phyloP scores from a whole-genome alignment of 495 filamentous ascomycete species.

The Apiosordaria backusii region DNA sequence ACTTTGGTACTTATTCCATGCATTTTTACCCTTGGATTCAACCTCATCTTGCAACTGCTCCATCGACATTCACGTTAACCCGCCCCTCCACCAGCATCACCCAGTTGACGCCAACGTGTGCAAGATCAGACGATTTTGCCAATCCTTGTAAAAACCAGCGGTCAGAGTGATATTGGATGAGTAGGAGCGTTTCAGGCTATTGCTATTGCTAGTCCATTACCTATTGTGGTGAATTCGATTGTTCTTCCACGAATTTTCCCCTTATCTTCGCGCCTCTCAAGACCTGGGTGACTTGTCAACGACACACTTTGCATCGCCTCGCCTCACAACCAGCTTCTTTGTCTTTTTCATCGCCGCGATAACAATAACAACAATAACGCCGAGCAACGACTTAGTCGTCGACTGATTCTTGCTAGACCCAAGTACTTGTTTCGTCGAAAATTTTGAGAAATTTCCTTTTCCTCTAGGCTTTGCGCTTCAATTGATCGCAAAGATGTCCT shows the following conservation, averaged over 20 bases:
- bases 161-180: background rate
- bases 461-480: background rate
- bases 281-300: background rate
- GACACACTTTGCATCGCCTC: background rate
- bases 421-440: background rate
- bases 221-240: background rate
- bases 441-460: background rate
- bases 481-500: conserved; percentile 42
- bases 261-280: background rate
- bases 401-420: background rate
- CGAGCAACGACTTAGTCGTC: background rate
- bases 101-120: background rate
- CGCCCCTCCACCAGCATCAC: background rate
- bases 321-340: background rate
- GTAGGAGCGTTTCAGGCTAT: background rate
- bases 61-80: background rate
- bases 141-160: background rate
- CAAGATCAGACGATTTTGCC: background rate
- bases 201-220: background rate
- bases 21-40: background rate
- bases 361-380: background rate
- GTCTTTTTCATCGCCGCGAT: background rate
- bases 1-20: background rate
- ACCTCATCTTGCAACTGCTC: background rate
- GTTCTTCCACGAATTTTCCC: background rate